These are phyloP conservation scores for Cladophialophora bantiana DNA, from an alignment of 2,329 filamentous ascomycete species.

Conservation along the genomic window DNA sequence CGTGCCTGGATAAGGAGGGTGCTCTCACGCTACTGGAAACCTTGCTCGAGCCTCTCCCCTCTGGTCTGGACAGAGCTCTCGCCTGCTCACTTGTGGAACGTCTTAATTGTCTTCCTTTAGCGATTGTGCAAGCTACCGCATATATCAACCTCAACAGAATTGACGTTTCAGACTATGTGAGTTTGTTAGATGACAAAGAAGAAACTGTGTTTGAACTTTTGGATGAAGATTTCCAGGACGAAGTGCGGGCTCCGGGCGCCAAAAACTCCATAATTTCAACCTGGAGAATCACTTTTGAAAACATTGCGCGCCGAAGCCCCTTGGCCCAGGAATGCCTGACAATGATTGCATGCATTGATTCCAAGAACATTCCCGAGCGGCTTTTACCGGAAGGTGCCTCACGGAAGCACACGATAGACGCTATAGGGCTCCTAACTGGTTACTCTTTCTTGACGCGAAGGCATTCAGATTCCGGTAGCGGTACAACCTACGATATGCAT, in stretches of 20 bases:
- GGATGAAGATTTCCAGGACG: slow-evolving; percentile 45
- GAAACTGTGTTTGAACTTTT: slow-evolving; percentile 43
- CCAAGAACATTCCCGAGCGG: slow-evolving; percentile 38
- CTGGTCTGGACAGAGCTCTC: slow-evolving; percentile 19
- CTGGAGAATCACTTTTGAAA: slow-evolving; percentile 48
- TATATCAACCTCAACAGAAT: slow-evolving; percentile 44
- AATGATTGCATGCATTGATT: background rate
- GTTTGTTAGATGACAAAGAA: slow-evolving; percentile 37
- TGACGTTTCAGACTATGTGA: slow-evolving; percentile 26
- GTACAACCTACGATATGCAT: slow-evolving; percentile 41
- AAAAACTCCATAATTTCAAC: slow-evolving; percentile 48
- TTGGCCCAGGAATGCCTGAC: slow-evolving; percentile 21
- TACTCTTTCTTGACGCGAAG: slow-evolving; percentile 44
- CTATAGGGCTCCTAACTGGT: background rate
- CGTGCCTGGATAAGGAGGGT: background rate
- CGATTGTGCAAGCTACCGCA: slow-evolving; percentile 44
- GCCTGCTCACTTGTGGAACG: slow-evolving; percentile 34
- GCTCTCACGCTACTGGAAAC: slow-evolving; percentile 33
- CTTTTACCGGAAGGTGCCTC: slow-evolving; percentile 36
- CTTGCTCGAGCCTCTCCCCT: slow-evolving; percentile 33
- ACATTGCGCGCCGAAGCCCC: slow-evolving; percentile 42
- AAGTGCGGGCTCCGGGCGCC: slow-evolving; percentile 41
- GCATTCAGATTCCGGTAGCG: slow-evolving; percentile 18
- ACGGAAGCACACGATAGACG: slow-evolving; percentile 34
- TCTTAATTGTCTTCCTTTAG: slow-evolving; percentile 44